These are phyloP conservation scores for Hyphopichia fennica DNA, from an alignment of 1,139 yeast species.

Conservation along the genomic window DNA sequence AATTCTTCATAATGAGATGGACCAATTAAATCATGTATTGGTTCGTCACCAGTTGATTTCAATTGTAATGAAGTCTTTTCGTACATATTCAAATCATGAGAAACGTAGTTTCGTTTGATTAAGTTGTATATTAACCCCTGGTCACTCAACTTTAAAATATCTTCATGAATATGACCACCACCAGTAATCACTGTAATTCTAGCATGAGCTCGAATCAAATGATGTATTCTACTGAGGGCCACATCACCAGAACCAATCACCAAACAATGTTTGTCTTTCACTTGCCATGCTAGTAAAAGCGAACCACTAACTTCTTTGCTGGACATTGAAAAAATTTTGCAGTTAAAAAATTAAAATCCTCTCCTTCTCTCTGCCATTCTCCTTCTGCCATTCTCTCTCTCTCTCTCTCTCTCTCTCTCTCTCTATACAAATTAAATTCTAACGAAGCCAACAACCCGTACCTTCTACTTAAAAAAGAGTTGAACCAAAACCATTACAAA, in stretches of 20 bases:
- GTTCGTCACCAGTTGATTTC: constrained; percentile 2
- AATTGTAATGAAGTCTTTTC: constrained; percentile 20
- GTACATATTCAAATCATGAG: constrained; percentile 52
- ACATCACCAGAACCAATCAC: constrained; percentile 86
- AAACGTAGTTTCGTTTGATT: constrained; percentile 38
- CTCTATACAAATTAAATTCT: too few species aligned
- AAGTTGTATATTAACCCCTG: constrained; percentile 46
- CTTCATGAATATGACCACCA: constrained; percentile 41
- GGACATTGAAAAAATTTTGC: too few species aligned
- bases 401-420: too few species aligned
- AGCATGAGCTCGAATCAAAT: constrained; percentile 69
- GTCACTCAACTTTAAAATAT: constrained; percentile 34
- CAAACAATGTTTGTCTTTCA: constrained; percentile 60
- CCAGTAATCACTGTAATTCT: constrained; percentile 68
- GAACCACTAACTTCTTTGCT: constrained; percentile 27
- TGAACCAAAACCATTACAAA: too few species aligned
- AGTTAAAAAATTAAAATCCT: too few species aligned
- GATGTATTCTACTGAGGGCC: constrained; percentile 68
- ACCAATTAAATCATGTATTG: constrained; percentile 16
- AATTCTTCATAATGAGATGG: constrained; percentile 31
- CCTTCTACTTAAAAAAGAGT: too few species aligned
- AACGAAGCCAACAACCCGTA: too few species aligned
- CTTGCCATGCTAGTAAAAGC: constrained; percentile 72
- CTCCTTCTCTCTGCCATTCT: too few species aligned
- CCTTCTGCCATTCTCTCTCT: too few species aligned